These are phyloP conservation scores for Hymenoscyphus linearis DNA, from an alignment of 2,329 filamentous ascomycete species.

Conservation along the genomic window DNA sequence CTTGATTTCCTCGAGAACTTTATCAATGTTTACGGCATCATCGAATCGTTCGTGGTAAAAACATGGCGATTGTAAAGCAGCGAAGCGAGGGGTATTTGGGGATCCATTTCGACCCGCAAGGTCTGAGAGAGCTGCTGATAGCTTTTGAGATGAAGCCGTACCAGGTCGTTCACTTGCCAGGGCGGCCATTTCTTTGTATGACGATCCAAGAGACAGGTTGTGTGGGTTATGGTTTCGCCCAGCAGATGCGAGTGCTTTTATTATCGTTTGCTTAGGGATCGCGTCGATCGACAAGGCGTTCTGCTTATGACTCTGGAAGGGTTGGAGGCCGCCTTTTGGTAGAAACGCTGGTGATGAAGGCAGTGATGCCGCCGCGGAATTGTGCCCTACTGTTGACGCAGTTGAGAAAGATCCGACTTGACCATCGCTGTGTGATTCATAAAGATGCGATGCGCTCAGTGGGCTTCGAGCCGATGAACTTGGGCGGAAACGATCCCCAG, in stretches of 20 bases:
- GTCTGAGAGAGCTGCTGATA: conserved; percentile 54
- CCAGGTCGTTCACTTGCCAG: conserved; percentile 23
- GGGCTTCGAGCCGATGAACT: conserved; percentile 38
- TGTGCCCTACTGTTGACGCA: conserved; percentile 27
- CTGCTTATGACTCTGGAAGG: conserved; percentile 26
- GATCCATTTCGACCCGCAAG: conserved; percentile 36
- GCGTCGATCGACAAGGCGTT: conserved; percentile 33
- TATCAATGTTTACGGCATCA: conserved; percentile 90
- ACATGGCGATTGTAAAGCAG: conserved; percentile 81
- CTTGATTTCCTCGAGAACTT: conserved; percentile 89
- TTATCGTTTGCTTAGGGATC: conserved; percentile 71
- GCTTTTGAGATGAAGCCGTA: conserved; percentile 46
- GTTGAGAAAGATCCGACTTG: conserved; percentile 25
- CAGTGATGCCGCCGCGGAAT: conserved; percentile 22
- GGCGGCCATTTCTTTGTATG: conserved; percentile 52
- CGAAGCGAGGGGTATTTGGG: conserved; percentile 44
- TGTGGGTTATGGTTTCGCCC: conserved; percentile 56
- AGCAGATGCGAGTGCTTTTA: conserved; percentile 73
- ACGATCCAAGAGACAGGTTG: conserved; percentile 42
- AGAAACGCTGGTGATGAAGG: conserved; percentile 27
- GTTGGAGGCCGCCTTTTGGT: conserved; percentile 13
- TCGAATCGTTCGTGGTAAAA: conserved; percentile 98
- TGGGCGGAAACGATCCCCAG: conserved; percentile 38
- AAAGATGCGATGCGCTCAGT: conserved; percentile 34
- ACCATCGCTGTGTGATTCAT: conserved; percentile 26